Evolutionary conservation across 2,329 filamentous ascomycete species (phyloP).

Genomic region (Helicocarpus griseus): DNA sequence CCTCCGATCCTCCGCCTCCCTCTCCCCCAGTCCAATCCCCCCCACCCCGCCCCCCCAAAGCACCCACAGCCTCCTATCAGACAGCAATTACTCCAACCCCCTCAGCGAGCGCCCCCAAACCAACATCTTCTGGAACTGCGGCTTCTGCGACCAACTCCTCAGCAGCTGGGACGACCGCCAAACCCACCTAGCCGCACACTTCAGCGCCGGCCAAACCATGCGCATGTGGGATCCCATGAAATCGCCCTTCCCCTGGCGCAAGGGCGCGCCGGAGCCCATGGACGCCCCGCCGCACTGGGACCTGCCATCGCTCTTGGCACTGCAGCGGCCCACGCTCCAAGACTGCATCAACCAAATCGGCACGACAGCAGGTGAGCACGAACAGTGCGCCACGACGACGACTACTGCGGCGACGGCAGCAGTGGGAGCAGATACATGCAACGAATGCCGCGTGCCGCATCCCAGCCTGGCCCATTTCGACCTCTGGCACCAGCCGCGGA

Average conservation of each 20-base stretch:
- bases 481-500: background rate
- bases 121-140: constrained; percentile 8
- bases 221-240: constrained; percentile 2
- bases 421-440: background rate
- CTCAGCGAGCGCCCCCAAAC: background rate
- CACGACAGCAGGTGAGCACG: background rate
- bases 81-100: background rate
- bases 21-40: background rate
- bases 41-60: background rate
- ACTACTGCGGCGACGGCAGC: too few species aligned
- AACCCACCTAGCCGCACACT: constrained; percentile 4
- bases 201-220: constrained; percentile 2
- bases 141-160: constrained; percentile 6
- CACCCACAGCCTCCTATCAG: background rate
- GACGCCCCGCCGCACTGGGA: background rate
- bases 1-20: background rate
- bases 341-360: constrained; percentile 1
- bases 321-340: background rate
- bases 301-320: background rate
- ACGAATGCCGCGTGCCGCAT: background rate
- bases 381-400: too few species aligned
- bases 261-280: background rate
- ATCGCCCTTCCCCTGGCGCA: constrained; percentile 1
- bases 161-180: constrained; percentile 7
- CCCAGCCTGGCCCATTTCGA: constrained; percentile 1